phyloP scores from a whole-genome alignment of 164 flowering plant species.

The Pachysandra terminalis region DNA sequence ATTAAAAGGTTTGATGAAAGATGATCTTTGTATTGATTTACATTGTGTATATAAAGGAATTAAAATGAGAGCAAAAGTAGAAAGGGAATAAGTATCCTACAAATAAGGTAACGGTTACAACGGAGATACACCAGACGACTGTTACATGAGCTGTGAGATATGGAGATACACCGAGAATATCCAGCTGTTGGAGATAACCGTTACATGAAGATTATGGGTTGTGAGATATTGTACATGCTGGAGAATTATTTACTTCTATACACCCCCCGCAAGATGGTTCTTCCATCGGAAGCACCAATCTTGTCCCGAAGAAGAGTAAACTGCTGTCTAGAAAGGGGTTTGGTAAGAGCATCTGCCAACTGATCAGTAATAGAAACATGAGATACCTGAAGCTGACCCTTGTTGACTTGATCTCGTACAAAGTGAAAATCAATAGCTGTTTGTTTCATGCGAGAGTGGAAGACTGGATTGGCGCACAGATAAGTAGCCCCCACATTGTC shows the following conservation, averaged over 20 bases:
- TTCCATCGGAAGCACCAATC: neutral
- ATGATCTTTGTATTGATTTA: no score
- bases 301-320: neutral
- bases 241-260: no score
- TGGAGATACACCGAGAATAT: no score
- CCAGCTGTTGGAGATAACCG: no score
- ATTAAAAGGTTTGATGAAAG: neutral
- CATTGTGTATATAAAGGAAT: no score
- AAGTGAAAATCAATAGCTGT: neutral
- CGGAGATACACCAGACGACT: no score
- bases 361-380: neutral
- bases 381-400: neutral
- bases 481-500: neutral
- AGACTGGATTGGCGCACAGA: neutral
- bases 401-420: neutral
- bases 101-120: no score
- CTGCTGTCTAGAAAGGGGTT: neutral
- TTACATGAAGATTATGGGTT: no score
- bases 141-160: no score
- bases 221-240: no score
- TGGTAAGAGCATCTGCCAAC: neutral
- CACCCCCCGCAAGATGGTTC: neutral
- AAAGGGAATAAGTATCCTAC: no score
- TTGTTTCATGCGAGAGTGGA: conserved; percentile 1
- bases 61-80: no score